Conservation (phyloP, 345 rosid genomes). For the Salix koriyanagi region DNA sequence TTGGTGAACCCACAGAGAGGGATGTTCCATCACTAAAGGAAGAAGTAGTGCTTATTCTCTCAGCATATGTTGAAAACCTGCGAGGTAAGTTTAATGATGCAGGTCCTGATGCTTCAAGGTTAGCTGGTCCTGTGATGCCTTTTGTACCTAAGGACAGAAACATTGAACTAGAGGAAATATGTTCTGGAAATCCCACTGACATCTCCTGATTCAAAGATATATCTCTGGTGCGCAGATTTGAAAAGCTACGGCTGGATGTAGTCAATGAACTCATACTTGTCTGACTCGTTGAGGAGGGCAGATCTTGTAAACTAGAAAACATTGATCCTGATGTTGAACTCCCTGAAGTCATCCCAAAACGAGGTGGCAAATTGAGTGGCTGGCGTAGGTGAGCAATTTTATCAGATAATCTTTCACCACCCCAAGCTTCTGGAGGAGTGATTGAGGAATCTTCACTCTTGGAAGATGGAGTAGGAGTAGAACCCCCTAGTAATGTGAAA, state of each 20-base stretch:
- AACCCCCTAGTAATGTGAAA: constrained; percentile 34
- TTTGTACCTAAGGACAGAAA: constrained; percentile 40
- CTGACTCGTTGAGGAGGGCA: constrained; percentile 50
- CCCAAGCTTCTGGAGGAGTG: constrained; percentile 99
- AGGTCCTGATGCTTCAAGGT: constrained; percentile 48
- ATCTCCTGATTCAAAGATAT: constrained; percentile 43
- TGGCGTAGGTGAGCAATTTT: constrained; percentile 51
- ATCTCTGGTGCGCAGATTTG: constrained; percentile 52
- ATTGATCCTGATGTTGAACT: constrained; percentile 57
- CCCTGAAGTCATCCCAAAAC: constrained; percentile 49
- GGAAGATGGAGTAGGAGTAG: constrained; percentile 63
- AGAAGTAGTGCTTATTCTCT: constrained; percentile 81
- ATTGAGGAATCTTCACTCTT: constrained; percentile 69
- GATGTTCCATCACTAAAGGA: constrained; percentile 66
- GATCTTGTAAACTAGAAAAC: constrained; percentile 65
- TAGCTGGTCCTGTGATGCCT: constrained; percentile 41
- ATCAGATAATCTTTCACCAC: constrained; percentile 82
- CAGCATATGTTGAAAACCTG: constrained; percentile 67
- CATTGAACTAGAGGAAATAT: constrained; percentile 49
- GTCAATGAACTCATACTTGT: constrained; percentile 39
- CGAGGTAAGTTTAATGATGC: constrained; percentile 54
- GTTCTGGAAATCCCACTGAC: constrained; percentile 50
- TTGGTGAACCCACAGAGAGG: constrained; percentile 59
- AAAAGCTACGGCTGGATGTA: constrained; percentile 33
- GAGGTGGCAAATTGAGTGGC: constrained; percentile 52